Evolutionary conservation across 2,329 filamentous ascomycete species (phyloP).

Genomic region (Neofusicoccum umdonicola): DNA sequence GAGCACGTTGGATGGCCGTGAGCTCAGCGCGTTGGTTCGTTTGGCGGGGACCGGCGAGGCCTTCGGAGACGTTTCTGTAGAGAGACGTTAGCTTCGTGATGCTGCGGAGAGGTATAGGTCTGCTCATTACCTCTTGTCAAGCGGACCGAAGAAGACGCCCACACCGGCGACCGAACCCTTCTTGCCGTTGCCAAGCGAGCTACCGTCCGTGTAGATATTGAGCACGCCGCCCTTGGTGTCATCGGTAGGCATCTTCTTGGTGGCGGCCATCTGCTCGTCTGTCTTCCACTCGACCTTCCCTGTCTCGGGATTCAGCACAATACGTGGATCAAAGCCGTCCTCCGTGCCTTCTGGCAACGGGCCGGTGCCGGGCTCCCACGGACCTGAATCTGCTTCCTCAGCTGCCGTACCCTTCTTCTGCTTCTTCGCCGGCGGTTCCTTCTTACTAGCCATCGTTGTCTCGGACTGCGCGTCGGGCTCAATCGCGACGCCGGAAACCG

Average conservation of each 20-base stretch:
- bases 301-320: slow-evolving; percentile 53
- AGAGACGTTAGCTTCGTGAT: slow-evolving; percentile 1
- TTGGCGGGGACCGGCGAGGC: slow-evolving; percentile 69
- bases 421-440: slow-evolving; percentile 34
- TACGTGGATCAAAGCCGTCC: slow-evolving; percentile 61
- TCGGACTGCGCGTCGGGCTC: slow-evolving; percentile 26
- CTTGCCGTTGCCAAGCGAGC: slow-evolving; percentile 58
- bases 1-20: slow-evolving; percentile 78
- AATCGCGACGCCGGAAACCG: slow-evolving; percentile 26
- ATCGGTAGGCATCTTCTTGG: slow-evolving; percentile 46
- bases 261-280: slow-evolving; percentile 45
- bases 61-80: slow-evolving; percentile 69
- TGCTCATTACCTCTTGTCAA: slow-evolving; percentile 51
- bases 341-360: slow-evolving; percentile 56
- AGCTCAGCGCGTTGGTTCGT: slow-evolving; percentile 96
- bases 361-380: slow-evolving; percentile 48
- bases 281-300: slow-evolving; percentile 58
- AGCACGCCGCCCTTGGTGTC: slow-evolving; percentile 50
- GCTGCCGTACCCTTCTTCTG: slow-evolving; percentile 35
- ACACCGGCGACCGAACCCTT: slow-evolving; percentile 57
- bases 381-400: slow-evolving; percentile 28
- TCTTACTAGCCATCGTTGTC: slow-evolving; percentile 25
- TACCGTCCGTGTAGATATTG: slow-evolving; percentile 64
- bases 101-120: background rate
- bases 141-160: slow-evolving; percentile 63